These are phyloP conservation scores for Vitis amurensis DNA, from an alignment of 164 flowering plant genomes.

Conservation along the genomic window DNA sequence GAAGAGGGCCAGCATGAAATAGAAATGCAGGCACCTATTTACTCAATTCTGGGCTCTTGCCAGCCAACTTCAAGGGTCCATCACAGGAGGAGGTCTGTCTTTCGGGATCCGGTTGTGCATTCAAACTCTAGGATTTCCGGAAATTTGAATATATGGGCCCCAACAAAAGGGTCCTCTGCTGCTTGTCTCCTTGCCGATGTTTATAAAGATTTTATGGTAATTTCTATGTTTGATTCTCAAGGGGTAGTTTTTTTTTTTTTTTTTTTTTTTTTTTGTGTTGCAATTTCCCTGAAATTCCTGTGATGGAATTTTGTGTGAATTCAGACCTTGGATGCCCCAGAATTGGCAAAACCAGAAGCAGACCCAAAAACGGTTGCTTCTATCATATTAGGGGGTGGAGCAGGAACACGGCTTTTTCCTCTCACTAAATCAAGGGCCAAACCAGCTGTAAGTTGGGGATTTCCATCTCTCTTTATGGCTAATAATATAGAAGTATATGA, in stretches of 20 bases:
- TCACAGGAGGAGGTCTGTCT: too few species aligned
- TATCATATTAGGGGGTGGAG: slow-evolving; percentile 85
- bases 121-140: slow-evolving; percentile 3
- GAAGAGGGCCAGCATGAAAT: too few species aligned
- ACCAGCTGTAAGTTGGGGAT: slow-evolving; percentile 67
- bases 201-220: slow-evolving; percentile 31
- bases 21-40: too few species aligned
- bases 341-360: slow-evolving; percentile 41
- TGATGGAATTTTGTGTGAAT: not conserved
- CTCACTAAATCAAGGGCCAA: slow-evolving; percentile 76
- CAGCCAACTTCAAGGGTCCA: too few species aligned
- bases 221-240: not conserved
- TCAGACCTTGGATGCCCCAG: slow-evolving; percentile 46
- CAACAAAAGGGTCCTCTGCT: not conserved
- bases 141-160: slow-evolving; percentile 7
- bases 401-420: slow-evolving; percentile 80
- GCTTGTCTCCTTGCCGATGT: slow-evolving; percentile 30
- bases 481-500: not conserved
- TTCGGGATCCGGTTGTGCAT: not conserved
- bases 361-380: slow-evolving; percentile 78
- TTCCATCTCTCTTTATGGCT: too few species aligned
- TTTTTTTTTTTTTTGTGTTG: not conserved
- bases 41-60: too few species aligned
- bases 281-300: not conserved
- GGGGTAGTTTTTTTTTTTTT: not conserved